Evolutionary conservation across 2,329 filamentous ascomycete genomes (phyloP).

Genomic region (Cladosporium sphaerospermum): DNA sequence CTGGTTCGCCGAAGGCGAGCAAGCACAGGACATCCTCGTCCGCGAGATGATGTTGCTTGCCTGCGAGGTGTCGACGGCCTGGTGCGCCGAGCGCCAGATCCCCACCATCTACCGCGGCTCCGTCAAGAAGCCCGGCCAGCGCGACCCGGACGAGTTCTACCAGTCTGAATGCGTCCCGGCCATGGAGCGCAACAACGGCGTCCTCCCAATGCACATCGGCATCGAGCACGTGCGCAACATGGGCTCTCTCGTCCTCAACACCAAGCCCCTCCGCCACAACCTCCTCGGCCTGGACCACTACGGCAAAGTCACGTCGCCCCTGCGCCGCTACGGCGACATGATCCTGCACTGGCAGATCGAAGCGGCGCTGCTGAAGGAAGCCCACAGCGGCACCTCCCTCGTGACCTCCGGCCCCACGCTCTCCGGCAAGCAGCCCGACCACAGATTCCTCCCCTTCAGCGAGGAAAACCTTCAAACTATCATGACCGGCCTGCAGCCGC

Average conservation of each 20-base stretch:
- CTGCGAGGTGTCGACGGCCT: constrained; percentile 44
- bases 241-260: constrained; percentile 40
- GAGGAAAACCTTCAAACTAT: constrained; percentile 42
- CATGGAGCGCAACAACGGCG: constrained; percentile 30
- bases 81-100: constrained; percentile 47
- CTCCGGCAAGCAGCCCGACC: constrained; percentile 15
- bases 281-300: constrained; percentile 49
- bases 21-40: constrained; percentile 28
- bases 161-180: constrained; percentile 33
- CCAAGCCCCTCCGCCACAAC: constrained; percentile 43
- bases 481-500: constrained; percentile 41
- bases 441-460: constrained; percentile 45
- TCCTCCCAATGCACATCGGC: constrained; percentile 33
- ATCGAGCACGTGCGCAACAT: constrained; percentile 36
- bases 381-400: constrained; percentile 39
- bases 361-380: constrained; percentile 53
- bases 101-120: constrained; percentile 46
- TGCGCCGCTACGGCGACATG: constrained; percentile 56
- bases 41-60: constrained; percentile 52
- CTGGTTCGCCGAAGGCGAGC: constrained; percentile 21
- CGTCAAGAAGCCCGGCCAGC: constrained; percentile 22
- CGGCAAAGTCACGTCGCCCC: constrained; percentile 54
- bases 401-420: constrained; percentile 21
- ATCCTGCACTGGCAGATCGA: constrained; percentile 60
- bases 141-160: constrained; percentile 28